A percentile compares a stretch with the other conserved stretches of the same genome.
These are phyloP conservation scores for Globisporangium middletonii DNA, from an alignment of 352 stramenopile species.

Conservation along the genomic window DNA sequence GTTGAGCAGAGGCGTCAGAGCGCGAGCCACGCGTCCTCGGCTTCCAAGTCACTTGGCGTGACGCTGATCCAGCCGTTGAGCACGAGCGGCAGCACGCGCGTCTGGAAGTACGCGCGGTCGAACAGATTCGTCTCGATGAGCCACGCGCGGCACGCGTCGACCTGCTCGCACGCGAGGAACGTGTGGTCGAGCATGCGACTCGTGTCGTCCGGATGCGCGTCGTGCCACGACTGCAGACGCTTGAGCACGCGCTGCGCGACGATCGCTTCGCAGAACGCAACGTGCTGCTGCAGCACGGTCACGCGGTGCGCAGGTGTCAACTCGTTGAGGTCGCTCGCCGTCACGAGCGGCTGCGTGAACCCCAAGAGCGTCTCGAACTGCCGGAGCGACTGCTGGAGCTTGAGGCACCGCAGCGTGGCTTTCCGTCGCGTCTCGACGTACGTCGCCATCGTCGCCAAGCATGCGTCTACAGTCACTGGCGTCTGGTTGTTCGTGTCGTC, in stretches of 20 bases:
- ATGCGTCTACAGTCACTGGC: not conserved
- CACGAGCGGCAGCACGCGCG: slow-evolving; percentile 28
- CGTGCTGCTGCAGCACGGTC: slow-evolving; percentile 19
- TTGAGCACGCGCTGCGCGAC: slow-evolving; percentile 26
- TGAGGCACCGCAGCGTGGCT: not conserved
- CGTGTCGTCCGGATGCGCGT: slow-evolving; percentile 12
- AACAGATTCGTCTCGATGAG: slow-evolving; percentile 6
- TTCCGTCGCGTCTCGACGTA: slow-evolving; percentile 5
- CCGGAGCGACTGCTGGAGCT: slow-evolving; percentile 10
- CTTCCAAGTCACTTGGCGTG: slow-evolving; percentile 15
- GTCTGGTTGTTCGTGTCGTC: not conserved
- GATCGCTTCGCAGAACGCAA: slow-evolving; percentile 27
- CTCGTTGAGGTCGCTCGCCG: slow-evolving; percentile 9
- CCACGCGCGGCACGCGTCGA: slow-evolving; percentile 26
- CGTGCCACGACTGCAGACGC: slow-evolving; percentile 27
- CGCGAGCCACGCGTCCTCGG: slow-evolving; percentile 22
- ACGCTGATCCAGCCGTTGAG: slow-evolving; percentile 31
- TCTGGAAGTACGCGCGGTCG: slow-evolving; percentile 20
- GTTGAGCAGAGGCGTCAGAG: slow-evolving; percentile 5
- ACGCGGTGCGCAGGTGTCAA: slow-evolving; percentile 27
- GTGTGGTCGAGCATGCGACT: not conserved
- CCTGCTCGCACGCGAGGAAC: slow-evolving; percentile 39
- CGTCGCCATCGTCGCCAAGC: slow-evolving; percentile 1
- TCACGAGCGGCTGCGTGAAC: slow-evolving; percentile 1
- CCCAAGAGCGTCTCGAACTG: slow-evolving; percentile 11